Conservation (phyloP, 164 flowering plant genomes). For the Protea cynaroides region DNA sequence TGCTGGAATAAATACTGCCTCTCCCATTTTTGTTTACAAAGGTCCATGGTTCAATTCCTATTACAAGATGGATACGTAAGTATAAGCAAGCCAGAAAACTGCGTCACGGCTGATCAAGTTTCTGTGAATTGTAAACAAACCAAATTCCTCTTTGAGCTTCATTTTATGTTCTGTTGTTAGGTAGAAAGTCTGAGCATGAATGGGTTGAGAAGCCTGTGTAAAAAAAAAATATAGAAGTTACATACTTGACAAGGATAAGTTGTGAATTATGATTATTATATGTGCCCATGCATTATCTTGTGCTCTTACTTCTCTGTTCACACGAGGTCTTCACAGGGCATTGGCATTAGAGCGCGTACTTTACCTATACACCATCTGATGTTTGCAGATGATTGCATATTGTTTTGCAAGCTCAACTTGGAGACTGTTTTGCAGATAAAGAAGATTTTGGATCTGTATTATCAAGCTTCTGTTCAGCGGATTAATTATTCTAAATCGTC, state of each 20-base stretch:
- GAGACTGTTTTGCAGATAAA: too few relatives aligned
- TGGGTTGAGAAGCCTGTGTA: slow-evolving; percentile 38
- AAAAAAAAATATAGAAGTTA: background rate
- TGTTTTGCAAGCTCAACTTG: too few relatives aligned
- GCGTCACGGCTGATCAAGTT: background rate
- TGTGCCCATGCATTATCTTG: too few relatives aligned
- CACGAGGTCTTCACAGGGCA: too few relatives aligned
- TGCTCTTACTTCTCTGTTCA: too few relatives aligned
- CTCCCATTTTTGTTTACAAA: slow-evolving; percentile 50
- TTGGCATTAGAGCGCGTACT: too few relatives aligned
- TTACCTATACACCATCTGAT: too few relatives aligned
- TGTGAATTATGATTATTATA: background rate
- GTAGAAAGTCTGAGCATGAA: slow-evolving; percentile 45
- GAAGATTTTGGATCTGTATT: too few relatives aligned
- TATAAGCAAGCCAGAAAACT: background rate
- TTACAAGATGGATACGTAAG: too few relatives aligned
- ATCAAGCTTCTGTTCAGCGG: too few relatives aligned
- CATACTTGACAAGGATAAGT: background rate
- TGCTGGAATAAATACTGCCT: slow-evolving; percentile 58
- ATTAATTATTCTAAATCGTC: too few relatives aligned
- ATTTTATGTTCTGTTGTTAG: slow-evolving; percentile 33
- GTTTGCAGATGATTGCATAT: too few relatives aligned
- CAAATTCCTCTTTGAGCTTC: slow-evolving; percentile 50
- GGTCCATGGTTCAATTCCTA: slow-evolving; percentile 55
- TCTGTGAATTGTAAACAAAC: slow-evolving; percentile 21